Conservation (phyloP, 2,329 filamentous ascomycete species). For the Colletotrichum sp. region DNA sequence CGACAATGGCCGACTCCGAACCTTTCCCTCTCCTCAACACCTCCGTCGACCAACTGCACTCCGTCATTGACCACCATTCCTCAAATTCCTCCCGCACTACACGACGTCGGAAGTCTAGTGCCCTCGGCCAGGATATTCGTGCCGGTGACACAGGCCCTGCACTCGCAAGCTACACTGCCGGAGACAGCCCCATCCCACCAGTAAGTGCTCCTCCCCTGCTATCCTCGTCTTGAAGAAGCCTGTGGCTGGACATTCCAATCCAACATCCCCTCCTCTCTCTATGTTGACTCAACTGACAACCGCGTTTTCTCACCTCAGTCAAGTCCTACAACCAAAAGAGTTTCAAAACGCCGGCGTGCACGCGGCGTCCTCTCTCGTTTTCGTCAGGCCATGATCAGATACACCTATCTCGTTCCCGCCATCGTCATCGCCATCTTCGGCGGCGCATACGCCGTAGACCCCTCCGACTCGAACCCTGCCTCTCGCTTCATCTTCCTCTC, state of each 20-base stretch:
- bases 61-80: constrained; percentile 36
- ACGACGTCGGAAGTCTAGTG: constrained; percentile 62
- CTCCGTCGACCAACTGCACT: constrained; percentile 53
- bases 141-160: constrained; percentile 62
- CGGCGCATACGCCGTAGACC: constrained; percentile 75
- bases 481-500: constrained; percentile 88
- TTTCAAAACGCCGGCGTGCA: constrained; percentile 61
- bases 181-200: not conserved
- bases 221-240: not conserved
- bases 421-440: constrained; percentile 69
- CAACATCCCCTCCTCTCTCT: not conserved
- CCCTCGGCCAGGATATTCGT: constrained; percentile 56
- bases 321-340: constrained; percentile 38
- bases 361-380: constrained; percentile 51
- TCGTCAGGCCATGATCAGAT: constrained; percentile 63
- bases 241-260: not conserved
- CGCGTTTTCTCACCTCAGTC: not conserved
- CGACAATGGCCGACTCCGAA: constrained; percentile 39
- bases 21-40: constrained; percentile 62
- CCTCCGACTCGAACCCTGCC: constrained; percentile 78
- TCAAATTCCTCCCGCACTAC: constrained; percentile 32
- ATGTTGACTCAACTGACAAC: not conserved
- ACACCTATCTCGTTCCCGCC: constrained; percentile 71
- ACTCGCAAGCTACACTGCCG: constrained; percentile 49
- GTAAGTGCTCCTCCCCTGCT: not conserved